Conservation (phyloP, 805 yeast genomes). For the Brettanomyces custersianus region DNA sequence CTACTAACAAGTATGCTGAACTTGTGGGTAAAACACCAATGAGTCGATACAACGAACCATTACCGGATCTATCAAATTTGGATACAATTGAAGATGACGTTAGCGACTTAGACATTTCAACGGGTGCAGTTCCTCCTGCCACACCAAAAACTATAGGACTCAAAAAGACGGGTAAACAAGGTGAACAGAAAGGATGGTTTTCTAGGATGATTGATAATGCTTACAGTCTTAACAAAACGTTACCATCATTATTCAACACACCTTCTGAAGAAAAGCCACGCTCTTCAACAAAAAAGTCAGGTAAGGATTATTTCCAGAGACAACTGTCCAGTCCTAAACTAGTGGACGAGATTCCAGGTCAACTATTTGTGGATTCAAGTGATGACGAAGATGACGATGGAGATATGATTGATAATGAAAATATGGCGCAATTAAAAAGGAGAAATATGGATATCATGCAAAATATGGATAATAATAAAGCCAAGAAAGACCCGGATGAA, state of each 20-base stretch:
- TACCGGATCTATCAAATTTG: conserved; percentile 4
- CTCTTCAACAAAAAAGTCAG: neutral
- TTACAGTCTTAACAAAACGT: conserved; percentile 7
- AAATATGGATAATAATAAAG: too few relatives aligned
- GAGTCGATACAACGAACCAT: neutral
- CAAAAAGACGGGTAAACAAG: neutral
- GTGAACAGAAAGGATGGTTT: conserved; percentile 12
- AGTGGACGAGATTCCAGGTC: conserved; percentile 10
- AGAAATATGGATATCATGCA: too few relatives aligned
- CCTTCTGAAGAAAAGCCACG: conserved; percentile 1
- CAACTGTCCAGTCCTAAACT: conserved; percentile 16
- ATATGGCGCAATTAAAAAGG: too few relatives aligned
- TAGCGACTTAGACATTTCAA: neutral
- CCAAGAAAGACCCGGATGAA: conserved; percentile 8
- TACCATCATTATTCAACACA: conserved; percentile 14
- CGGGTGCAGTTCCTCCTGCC: too few relatives aligned
- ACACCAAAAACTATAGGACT: too few relatives aligned
- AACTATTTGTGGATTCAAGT: conserved; percentile 21
- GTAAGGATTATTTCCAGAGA: conserved; percentile 8
- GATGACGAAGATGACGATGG: conserved; percentile 19
- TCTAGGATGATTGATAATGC: conserved; percentile 12
- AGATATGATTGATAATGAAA: neutral
- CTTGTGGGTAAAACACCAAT: neutral
- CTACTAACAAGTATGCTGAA: neutral
- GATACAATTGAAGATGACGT: conserved; percentile 1